Base-by-base conservation (phyloP, 441 rosid species). In the Geranium incanum region DNA sequence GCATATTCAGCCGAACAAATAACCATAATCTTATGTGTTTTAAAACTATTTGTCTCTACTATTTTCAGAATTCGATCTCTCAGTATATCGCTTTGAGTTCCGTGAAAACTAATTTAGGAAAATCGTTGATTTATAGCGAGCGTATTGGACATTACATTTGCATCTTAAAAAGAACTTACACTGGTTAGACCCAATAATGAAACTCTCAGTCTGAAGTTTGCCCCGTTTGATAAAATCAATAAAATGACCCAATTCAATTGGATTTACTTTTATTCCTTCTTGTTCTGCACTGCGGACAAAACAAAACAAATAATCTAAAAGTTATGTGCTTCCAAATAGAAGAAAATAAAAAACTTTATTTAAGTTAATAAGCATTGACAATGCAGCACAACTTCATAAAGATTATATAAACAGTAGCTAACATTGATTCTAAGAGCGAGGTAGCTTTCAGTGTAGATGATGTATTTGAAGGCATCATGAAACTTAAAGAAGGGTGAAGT, bases 101-200 rank as follows among this genome's bases (percentile, higher is more conserved):
- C 65, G 19, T 60, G 36, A 60, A 9, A 60, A 60, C 36, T 12
- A 21, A 19, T 19, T 23, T 18, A 60, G 28, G 65, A 7, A 60
- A 60, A 19, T 23, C 69, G 55, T 48, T 48, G 15, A 48, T 11
- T 48, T 48, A 12, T 48, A 4, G 55, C 9, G 3, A 48, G 55
- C 15, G 11, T 15, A 28, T 45, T 39, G 6, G 65, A 9, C 23
- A 36, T 15, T 39, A 33, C 21, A 72, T 12, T 13, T 33, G 33
- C 13, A 70, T 72, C 37, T 60, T 11, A 0, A 71, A 59, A 9
- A 74, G 71, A 55, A 69, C 78, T 78, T 83, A 89, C 98, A 93
- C 65, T 88, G 85, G 71, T 87, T 88, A 64, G 80, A 74, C 73
- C 95, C 96, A 71, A 91, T 84, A 72, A 80, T 75, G 78, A 93